Base-by-base conservation (phyloP, 768 basidiomycete genomes). In the Suillus sp. region DNA sequence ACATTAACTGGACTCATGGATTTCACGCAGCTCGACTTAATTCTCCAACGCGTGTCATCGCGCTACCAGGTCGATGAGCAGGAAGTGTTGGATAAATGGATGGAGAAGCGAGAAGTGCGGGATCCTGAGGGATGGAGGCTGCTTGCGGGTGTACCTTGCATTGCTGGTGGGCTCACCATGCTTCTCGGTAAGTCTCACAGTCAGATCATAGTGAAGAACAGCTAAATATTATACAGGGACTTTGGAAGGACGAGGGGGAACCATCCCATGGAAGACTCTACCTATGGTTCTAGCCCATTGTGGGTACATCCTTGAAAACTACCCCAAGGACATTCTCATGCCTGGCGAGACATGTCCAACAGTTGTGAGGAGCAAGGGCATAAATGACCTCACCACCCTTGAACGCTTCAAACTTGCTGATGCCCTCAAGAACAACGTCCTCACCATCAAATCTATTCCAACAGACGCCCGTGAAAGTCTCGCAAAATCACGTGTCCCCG, bases 351-450 rank as follows among this genome's bases (percentile, higher is more conserved):
- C 16, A 34, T 10, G 30, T 34, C 10, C 22, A n/a, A 47, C 27
- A 45, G 0, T 45, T 1, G 16, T 10, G 3, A 48, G 9, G 60
- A 50, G 45, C 34, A 61, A 61, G 60, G 60, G 60, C n/a, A 61
- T 61, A 34, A 13, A 30, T 0, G 60, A 45, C 27, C 45, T 61
- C 45, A 30, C 22, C 2, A 14, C 4, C 6, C 40, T 4, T 34
- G 60, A 61, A 14, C 9, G 20, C 10, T 13, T 8, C 47, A 2
- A n/a, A 2, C 47, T 61, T 25, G 35, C 4, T 0, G 14, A 48
- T 50, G 60, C 43, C 16, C 45, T 61, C 45, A 22, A 61, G n/a
- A 61, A 50, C 3, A 14, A n/a, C n/a, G n/a, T n/a, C n/a, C n/a
- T n/a, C n/a, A n/a, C n/a, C n/a, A n/a, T n/a, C n/a, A n/a, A n/a